A percentile compares a stretch with the other conserved stretches of the same genome.
These are phyloP conservation scores for Triangularia verruculosa DNA, from an alignment of 2,329 filamentous ascomycete genomes.

Conservation along the genomic window DNA sequence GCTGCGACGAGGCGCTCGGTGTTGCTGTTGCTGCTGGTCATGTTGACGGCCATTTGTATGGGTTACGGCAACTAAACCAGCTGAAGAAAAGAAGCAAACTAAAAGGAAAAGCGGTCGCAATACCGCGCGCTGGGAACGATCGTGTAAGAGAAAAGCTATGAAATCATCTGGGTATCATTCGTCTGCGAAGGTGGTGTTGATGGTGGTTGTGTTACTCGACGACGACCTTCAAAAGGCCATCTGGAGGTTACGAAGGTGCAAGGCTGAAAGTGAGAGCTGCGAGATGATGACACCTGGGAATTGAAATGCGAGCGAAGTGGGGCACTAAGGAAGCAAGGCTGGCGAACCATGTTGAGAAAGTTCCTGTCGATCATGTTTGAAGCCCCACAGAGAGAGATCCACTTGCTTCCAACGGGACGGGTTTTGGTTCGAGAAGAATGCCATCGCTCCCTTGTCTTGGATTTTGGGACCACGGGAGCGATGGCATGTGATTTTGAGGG, in stretches of 20 bases:
- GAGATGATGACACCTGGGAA: neutral
- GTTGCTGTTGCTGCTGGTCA: neutral
- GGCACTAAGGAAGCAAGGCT: constrained; percentile 18
- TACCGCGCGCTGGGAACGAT: constrained; percentile 7
- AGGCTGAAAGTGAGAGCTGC: constrained; percentile 13
- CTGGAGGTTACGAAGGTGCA: constrained; percentile 3
- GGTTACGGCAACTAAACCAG: too few relatives aligned
- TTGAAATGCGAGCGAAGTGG: constrained; percentile 12
- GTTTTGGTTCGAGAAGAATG: neutral
- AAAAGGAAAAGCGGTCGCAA: constrained; percentile 9
- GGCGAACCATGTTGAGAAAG: constrained; percentile 16
- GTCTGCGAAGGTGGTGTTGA: neutral
- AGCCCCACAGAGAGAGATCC: neutral
- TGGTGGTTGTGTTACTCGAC: neutral
- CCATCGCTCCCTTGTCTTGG: neutral
- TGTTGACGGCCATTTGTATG: constrained; percentile 8
- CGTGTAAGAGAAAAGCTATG: neutral
- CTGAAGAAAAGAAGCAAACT: constrained; percentile 11
- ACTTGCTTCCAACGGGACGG: neutral
- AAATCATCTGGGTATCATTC: neutral
- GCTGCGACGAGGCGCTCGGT: constrained; percentile 29
- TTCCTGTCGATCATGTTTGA: constrained; percentile 16
- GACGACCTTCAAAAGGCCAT: constrained; percentile 3
- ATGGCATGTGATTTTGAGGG: neutral
- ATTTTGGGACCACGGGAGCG: neutral